Conservation (phyloP, 352 stramenopile species). For the Porosira glacialis region DNA sequence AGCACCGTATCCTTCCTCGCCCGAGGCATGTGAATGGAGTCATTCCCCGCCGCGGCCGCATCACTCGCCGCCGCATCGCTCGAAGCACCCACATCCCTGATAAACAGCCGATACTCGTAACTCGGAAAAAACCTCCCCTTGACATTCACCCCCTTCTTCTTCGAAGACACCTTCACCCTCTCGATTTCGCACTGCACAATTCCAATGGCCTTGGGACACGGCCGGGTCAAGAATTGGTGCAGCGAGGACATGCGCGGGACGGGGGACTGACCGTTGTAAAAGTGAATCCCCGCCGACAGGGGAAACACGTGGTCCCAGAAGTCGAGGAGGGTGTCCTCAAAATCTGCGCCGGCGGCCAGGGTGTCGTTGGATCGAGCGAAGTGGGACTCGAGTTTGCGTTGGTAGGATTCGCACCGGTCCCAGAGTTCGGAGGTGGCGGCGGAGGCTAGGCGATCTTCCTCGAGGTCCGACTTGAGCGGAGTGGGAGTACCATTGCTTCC, state of each 20-base stretch:
- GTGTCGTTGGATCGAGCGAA: no score
- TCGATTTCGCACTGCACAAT: conserved; percentile 80
- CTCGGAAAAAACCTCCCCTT: conserved; percentile 72
- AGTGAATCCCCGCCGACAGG: conserved; percentile 56
- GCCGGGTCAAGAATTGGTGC: conserved; percentile 69
- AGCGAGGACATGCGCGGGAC: conserved; percentile 64
- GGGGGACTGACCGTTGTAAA: conserved; percentile 63
- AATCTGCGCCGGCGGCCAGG: conserved; percentile 21
- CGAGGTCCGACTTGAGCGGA: no score
- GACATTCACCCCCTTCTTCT: conserved; percentile 59
- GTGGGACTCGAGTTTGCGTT: no score
- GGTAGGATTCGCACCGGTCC: no score
- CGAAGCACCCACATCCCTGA: conserved; percentile 61
- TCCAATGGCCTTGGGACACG: conserved; percentile 71
- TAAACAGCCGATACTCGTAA: conserved; percentile 79
- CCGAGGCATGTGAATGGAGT: no score
- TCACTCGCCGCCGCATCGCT: no score
- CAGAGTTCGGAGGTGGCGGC: no score
- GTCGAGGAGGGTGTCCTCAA: conserved; percentile 70
- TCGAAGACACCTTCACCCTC: conserved; percentile 57
- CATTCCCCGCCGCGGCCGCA: no score
- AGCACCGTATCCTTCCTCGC: conserved; percentile 65
- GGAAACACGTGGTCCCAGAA: conserved; percentile 79
- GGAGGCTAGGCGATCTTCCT: no score
- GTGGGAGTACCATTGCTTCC: no score